Evolutionary conservation across 768 basidiomycete genomes (phyloP), one percentile per base, ranked within the genome.

Genomic region (Mycena rebaudengoi): DNA sequence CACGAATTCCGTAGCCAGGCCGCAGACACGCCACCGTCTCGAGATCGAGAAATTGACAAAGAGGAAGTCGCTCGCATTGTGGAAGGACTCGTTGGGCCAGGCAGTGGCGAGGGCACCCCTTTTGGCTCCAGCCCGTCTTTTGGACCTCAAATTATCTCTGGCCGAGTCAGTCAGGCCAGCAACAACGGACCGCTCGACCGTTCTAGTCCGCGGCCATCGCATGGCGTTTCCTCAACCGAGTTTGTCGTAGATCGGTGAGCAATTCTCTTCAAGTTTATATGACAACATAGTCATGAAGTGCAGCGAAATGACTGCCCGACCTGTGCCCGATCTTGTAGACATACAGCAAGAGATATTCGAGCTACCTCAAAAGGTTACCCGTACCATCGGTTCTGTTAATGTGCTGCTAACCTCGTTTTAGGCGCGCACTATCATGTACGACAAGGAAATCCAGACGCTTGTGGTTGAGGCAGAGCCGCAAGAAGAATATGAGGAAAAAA

Each of bases 281-380:
- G 35, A 39, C 33, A 11, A 56, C 23, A 50, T n/a, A 50, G 41
- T 66, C 45, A 53, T 53, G 13, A 26, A 66, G 62, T 16, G 8
- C 65, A 92, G 91, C 60, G 80, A 80, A 44, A 80, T 92, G 70
- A 88, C 85, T 5, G 88, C 90, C 12, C 83, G 91, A 41, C 82
- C 85, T 29, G 80, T 88, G 41, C 85, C 86, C n/a, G 93, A 94
- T 71, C 83, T 95, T n/a, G 86, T 97, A 50, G 94, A 97, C 67
- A 84, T 93, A 18, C 92, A 95, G 66, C 90, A 94, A 71, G 96
- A 98, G 72, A 79, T 98, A 6, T 97, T 94, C 68, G 95, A 96
- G 69, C 79, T 96, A 12, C 95, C 95, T 3, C 88, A 91, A 70
- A 94, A 91, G 81, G 95, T 94, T 70, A 8, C 10, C 14, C 7